Evolutionary conservation across 148 eudicot species (phyloP), one percentile per base, ranked within the genome.

Genomic region (Rhododendron simsii): DNA sequence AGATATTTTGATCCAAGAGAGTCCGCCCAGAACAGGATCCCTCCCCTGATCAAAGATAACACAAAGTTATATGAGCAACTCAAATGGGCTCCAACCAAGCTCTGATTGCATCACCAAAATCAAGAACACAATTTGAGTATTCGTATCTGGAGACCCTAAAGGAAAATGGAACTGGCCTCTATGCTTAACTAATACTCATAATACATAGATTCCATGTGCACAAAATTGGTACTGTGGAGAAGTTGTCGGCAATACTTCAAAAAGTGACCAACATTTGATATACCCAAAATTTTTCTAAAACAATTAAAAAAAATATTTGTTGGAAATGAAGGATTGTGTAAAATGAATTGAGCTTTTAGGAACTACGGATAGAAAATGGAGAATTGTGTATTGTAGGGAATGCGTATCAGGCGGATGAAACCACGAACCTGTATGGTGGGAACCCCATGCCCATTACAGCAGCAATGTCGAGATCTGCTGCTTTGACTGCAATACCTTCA

Each of bases 401-500:
- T 30, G 61, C 67, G 59, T 16, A 2, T 50, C 41, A 85, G 83
- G 39, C 21, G 7, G 50, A 87, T 76, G 69, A 71, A 35, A 86
- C 76, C 20, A 81, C 84, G 78, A 85, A 95, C 99, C 99, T 95
- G 94, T 96, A 96, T 81, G 98, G 95, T 37, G 99, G 99, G 89
- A 95, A 96, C 8, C 98, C 98, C 98, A 96, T 94, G 86, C 98
- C 99, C 96, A 96, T 93, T 10, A 95, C 91, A 75, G 89, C 88
- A 82, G 98, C 94, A 82, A 96, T 92, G 89, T 96, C 99, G 69
- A 96, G 89, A 85, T 96, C 99, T 20, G 95, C 86, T 69, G 99
- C 98, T 90, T 96, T 96, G 48, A 95, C 99, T n/a, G 92, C 96
- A 89, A 96, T 94, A 41, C 98, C 98, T 89, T 96, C 98, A 44